Conservation (phyloP, 441 rosid genomes). For the Populus hybrid region DNA sequence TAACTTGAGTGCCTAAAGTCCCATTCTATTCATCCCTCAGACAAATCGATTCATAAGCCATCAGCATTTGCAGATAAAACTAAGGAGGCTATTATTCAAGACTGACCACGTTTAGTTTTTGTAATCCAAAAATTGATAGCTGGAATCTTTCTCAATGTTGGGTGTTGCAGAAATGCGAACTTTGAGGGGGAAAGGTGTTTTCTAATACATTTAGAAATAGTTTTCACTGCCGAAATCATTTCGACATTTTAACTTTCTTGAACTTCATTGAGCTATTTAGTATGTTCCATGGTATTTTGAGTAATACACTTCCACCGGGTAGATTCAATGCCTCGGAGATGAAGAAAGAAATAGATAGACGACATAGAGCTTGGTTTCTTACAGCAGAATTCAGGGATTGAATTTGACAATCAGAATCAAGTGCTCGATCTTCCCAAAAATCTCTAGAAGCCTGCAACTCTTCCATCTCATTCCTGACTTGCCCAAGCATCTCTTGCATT, state of each 20-base stretch:
- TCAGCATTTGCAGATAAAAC: neutral
- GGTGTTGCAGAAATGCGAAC: neutral
- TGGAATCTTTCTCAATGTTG: neutral
- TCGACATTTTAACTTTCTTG: neutral
- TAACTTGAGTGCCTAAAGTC: neutral
- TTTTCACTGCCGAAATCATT: neutral
- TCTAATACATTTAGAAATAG: neutral
- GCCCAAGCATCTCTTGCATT: slow-evolving; percentile 80
- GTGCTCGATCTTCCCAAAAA: slow-evolving; percentile 83
- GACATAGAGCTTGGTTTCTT: slow-evolving; percentile 25
- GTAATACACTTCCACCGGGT: neutral
- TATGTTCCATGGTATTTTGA: neutral
- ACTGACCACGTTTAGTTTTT: neutral
- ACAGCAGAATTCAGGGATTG: slow-evolving; percentile 53
- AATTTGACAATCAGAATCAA: slow-evolving; percentile 50
- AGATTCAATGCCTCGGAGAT: neutral
- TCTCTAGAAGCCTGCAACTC: slow-evolving; percentile 76
- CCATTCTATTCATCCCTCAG: neutral
- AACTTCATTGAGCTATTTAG: neutral
- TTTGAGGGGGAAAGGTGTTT: neutral
- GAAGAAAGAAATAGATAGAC: neutral
- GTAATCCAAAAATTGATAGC: neutral
- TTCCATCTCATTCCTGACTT: slow-evolving; percentile 84
- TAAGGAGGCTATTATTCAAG: neutral
- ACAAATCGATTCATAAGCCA: neutral